These are phyloP conservation scores for Cryptococcus sp. DNA, from an alignment of 1,284 basidiomycete species.

Conservation along the genomic window DNA sequence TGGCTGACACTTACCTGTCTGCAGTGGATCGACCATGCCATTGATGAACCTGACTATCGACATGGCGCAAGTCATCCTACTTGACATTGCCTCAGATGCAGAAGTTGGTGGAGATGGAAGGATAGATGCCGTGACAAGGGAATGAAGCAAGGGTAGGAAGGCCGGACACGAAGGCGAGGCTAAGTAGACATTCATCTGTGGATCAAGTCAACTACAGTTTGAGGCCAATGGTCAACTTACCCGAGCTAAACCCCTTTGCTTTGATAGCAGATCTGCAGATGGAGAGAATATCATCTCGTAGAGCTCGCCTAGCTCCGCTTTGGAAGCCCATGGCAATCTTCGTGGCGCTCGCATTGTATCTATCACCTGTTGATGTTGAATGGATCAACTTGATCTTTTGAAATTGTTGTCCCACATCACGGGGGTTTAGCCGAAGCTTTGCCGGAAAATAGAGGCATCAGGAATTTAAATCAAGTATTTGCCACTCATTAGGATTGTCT, in stretches of 20 bases:
- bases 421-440: too few relatives aligned
- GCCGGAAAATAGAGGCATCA: too few relatives aligned
- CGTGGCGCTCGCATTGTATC: slow-evolving; percentile 68
- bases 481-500: too few relatives aligned
- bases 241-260: slow-evolving; percentile 62
- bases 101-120: slow-evolving; percentile 53
- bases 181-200: slow-evolving; percentile 60
- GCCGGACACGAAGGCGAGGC: slow-evolving; percentile 69
- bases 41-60: slow-evolving; percentile 79
- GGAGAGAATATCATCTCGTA: slow-evolving; percentile 75
- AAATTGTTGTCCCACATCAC: too few relatives aligned
- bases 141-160: slow-evolving; percentile 54
- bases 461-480: too few relatives aligned
- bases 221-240: slow-evolving; percentile 50
- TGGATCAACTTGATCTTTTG: too few relatives aligned
- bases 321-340: slow-evolving; percentile 74
- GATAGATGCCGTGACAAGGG: slow-evolving; percentile 60
- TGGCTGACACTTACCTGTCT: slow-evolving; percentile 59
- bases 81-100: slow-evolving; percentile 56
- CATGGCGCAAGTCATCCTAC: slow-evolving; percentile 63
- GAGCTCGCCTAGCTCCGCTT: slow-evolving; percentile 71
- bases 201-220: background rate
- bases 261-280: slow-evolving; percentile 57
- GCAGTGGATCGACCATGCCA: slow-evolving; percentile 87
- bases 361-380: background rate